Conservation (phyloP, 345 rosid species). For the Eucalyptus regnans region DNA sequence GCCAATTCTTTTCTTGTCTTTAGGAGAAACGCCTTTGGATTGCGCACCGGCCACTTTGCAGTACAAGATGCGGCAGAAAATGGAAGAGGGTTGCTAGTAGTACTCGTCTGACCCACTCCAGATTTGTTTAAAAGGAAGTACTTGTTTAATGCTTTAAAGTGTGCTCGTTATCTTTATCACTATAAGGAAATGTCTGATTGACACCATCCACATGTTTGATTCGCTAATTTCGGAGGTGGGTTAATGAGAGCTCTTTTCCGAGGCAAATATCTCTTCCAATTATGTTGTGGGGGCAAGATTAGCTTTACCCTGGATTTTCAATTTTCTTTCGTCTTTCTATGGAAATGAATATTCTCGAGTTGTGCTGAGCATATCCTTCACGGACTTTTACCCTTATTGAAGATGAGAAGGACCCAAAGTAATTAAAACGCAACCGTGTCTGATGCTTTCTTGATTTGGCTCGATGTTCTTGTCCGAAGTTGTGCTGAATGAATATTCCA, state of each 20-base stretch:
- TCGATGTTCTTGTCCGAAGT: background rate
- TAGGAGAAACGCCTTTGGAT: conserved; percentile 89
- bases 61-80: conserved; percentile 69
- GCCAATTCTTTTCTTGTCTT: background rate
- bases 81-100: conserved; percentile 20
- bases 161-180: background rate
- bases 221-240: background rate
- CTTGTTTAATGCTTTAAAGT: background rate
- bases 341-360: background rate
- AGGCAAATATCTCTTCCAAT: background rate
- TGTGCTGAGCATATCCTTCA: background rate
- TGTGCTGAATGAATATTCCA: background rate
- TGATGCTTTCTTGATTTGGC: background rate
- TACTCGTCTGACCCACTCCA: background rate
- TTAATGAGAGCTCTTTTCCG: background rate
- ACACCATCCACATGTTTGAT: background rate
- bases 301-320: background rate
- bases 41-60: conserved; percentile 84
- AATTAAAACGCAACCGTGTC: background rate
- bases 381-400: background rate
- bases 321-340: background rate
- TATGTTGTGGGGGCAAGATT: background rate
- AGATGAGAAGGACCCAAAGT: background rate
- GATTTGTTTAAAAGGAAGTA: background rate
- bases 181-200: background rate